phyloP scores from a whole-genome alignment of 1,284 basidiomycete species.

The Omphalotus olearius region DNA sequence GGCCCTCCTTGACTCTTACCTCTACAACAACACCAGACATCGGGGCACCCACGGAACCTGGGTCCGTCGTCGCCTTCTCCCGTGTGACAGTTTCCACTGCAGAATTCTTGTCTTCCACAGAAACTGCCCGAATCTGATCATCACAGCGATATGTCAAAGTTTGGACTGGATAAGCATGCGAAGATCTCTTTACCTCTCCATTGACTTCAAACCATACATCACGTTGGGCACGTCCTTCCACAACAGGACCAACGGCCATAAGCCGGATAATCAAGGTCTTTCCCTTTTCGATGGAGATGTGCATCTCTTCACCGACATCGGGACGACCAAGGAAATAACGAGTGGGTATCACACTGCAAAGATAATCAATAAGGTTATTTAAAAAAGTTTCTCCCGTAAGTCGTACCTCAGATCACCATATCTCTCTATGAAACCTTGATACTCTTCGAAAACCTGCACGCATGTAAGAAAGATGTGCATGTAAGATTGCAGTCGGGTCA shows the following conservation, averaged over 20 bases:
- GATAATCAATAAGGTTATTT: constrained; percentile 10
- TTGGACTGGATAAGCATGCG: constrained; percentile 6
- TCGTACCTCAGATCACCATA: constrained; percentile 89
- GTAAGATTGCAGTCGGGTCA: background rate
- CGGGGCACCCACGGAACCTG: constrained; percentile 92
- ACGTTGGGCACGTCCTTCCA: constrained; percentile 86
- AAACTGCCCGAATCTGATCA: constrained; percentile 79
- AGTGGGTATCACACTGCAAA: constrained; percentile 81
- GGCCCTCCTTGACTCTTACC: constrained; percentile 94
- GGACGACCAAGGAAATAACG: constrained; percentile 97
- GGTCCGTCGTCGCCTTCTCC: constrained; percentile 90
- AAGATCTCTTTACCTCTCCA: constrained; percentile 64
- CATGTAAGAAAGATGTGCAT: constrained; percentile 12
- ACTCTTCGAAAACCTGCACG: constrained; percentile 91
- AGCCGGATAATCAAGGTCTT: constrained; percentile 97
- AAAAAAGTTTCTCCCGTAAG: constrained; percentile 8
- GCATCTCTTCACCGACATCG: constrained; percentile 91
- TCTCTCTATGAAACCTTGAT: constrained; percentile 90
- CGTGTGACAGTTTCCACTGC: constrained; percentile 92
- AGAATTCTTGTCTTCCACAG: constrained; percentile 94
- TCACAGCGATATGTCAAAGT: constrained; percentile 12
- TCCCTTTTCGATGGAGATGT: constrained; percentile 95
- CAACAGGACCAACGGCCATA: constrained; percentile 92
- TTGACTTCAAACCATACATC: constrained; percentile 99
- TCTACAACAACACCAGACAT: constrained; percentile 99